Conservation (phyloP, 306 rosid genomes). For the Quercus mongolica region DNA sequence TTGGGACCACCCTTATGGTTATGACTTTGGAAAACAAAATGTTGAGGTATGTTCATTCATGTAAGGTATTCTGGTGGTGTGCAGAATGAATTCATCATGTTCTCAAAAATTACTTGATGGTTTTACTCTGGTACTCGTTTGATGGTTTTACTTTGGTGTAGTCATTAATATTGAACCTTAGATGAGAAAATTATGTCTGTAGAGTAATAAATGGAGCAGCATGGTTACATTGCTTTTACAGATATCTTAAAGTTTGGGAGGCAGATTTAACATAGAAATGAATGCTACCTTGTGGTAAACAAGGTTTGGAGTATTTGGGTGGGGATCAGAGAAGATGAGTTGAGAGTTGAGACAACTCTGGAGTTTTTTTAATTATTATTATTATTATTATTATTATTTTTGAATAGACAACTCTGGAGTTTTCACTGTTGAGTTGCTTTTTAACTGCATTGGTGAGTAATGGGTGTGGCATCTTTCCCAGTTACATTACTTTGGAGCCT, state of each 20-base stretch:
- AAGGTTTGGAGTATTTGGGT: neutral
- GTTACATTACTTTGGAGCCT: neutral
- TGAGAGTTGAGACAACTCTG: too few species aligned
- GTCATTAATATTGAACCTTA: neutral
- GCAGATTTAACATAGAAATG: neutral
- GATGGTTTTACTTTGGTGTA: neutral
- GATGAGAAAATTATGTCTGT: neutral
- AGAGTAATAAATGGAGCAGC: neutral
- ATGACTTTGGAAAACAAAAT: neutral
- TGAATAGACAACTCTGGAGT: neutral
- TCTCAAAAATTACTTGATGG: too few species aligned
- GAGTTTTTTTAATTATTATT: too few species aligned
- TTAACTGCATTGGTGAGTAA: neutral
- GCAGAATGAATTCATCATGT: too few species aligned
- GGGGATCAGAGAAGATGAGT: neutral
- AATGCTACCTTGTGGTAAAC: neutral
- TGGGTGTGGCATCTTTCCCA: neutral
- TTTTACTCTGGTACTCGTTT: too few species aligned
- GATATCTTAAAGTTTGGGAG: neutral
- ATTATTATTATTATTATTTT: too few species aligned
- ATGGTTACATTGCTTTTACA: neutral
- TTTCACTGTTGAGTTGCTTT: neutral
- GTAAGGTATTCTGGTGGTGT: too few species aligned
- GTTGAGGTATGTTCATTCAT: neutral
- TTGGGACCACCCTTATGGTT: neutral